These are phyloP conservation scores for Monosporascus ibericus DNA, from an alignment of 2,329 filamentous ascomycete species.

Conservation along the genomic window DNA sequence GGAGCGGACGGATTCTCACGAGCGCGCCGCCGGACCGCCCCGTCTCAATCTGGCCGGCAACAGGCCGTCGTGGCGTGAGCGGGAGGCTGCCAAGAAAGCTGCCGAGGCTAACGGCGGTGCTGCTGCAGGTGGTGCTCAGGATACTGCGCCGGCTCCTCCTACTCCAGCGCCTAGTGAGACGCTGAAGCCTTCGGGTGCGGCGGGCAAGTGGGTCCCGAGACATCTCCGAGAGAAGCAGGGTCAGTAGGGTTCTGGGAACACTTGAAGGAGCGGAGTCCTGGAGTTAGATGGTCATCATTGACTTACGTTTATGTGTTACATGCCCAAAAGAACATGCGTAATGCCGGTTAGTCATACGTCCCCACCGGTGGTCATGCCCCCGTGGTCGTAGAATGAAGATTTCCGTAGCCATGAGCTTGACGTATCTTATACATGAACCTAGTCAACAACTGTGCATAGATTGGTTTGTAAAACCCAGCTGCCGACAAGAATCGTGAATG, in stretches of 20 bases:
- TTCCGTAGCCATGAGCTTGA: not conserved
- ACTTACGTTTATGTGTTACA: no score
- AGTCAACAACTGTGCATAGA: no score
- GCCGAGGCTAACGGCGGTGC: slow-evolving; percentile 25
- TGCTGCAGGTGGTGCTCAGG: slow-evolving; percentile 1
- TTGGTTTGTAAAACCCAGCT: no score
- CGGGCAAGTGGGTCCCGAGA: slow-evolving; percentile 55
- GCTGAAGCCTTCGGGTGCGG: slow-evolving; percentile 44
- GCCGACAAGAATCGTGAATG: no score
- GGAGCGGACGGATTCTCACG: slow-evolving; percentile 21
- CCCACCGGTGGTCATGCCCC: not conserved
- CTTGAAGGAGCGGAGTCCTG: no score
- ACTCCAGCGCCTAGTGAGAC: slow-evolving; percentile 37
- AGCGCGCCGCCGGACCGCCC: slow-evolving; percentile 39
- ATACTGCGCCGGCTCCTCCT: not conserved
- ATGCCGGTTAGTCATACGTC: not conserved
- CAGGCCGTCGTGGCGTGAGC: slow-evolving; percentile 68
- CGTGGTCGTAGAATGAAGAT: not conserved
- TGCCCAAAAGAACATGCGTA: not conserved
- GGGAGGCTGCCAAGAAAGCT: slow-evolving; percentile 49
- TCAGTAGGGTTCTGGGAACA: no score
- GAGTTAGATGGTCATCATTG: no score
- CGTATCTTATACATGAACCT: no score
- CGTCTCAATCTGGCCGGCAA: slow-evolving; percentile 54
- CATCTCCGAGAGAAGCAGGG: slow-evolving; percentile 34